Evolutionary conservation across 1,284 basidiomycete species (phyloP).

Genomic region (Kalmanozyma brasiliensis): DNA sequence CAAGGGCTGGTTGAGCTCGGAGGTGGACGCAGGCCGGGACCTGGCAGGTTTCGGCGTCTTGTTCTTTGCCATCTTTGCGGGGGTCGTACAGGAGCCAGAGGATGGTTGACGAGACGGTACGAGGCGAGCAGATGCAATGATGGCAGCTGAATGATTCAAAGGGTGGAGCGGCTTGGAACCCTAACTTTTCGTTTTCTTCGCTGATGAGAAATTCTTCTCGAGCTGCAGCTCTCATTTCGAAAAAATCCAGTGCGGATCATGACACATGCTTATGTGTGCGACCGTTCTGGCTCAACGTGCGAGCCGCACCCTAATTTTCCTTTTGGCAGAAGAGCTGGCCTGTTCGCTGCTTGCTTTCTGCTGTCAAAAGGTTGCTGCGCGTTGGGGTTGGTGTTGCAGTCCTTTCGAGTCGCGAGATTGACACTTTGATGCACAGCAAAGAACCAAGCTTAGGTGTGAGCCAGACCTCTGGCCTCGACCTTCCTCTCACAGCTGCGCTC

Average conservation of each 20-base stretch:
- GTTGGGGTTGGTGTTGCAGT: no score
- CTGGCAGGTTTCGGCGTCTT: constrained; percentile 58
- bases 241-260: not conserved
- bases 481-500: no score
- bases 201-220: constrained; percentile 26
- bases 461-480: no score
- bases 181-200: constrained; percentile 18
- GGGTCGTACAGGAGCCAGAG: no score
- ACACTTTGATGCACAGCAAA: constrained; percentile 3
- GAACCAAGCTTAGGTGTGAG: no score
- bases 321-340: constrained; percentile 1
- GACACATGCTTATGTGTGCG: constrained; percentile 28
- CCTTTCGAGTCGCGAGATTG: constrained; percentile 21
- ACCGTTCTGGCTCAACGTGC: constrained; percentile 1
- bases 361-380: not conserved
- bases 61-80: constrained; percentile 51
- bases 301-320: constrained; percentile 3
- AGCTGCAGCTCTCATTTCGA: constrained; percentile 7
- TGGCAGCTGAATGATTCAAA: not conserved
- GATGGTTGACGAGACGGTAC: not conserved
- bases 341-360: constrained; percentile 9
- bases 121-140: constrained; percentile 2
- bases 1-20: constrained; percentile 73
- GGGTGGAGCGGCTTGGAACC: constrained; percentile 3
- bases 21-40: constrained; percentile 69